Percentiles rank a stretch among this genome's conserved stretches.
phyloP scores from a whole-genome alignment of 2,329 filamentous ascomycete species.

The Microdochium paspali region DNA sequence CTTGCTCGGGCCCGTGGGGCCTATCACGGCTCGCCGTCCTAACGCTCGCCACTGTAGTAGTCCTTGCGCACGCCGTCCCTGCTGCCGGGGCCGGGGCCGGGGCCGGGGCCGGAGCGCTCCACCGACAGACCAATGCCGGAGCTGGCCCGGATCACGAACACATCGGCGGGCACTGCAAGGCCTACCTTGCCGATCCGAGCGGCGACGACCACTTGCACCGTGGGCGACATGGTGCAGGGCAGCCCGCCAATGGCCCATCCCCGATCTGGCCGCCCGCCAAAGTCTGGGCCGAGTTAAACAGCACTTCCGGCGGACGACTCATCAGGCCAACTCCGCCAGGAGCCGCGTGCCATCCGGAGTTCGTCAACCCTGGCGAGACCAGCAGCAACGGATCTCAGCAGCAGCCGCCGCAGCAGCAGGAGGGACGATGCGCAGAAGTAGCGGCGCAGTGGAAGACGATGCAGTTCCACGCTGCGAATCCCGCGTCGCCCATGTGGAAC shows the following conservation, averaged over 20 bases:
- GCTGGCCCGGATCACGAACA: not conserved
- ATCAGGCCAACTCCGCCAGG: conserved; percentile 32
- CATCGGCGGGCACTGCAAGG: not conserved
- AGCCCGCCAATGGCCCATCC: too few species aligned
- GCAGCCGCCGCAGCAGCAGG: too few species aligned
- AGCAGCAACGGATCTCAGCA: not conserved
- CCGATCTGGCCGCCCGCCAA: not conserved
- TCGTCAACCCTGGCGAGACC: conserved; percentile 18
- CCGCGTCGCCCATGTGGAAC: conserved; percentile 25
- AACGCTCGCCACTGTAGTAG: not conserved
- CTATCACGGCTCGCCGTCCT: too few species aligned
- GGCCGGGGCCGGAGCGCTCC: not conserved
- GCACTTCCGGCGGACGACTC: conserved; percentile 13
- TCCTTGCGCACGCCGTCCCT: not conserved
- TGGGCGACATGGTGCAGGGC: too few species aligned
- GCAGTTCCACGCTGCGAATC: conserved; percentile 25
- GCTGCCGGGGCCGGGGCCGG: not conserved
- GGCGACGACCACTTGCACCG: not conserved
- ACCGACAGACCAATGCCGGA: not conserved
- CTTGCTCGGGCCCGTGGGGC: too few species aligned
- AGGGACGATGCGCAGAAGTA: conserved; percentile 25
- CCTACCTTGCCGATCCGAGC: not conserved
- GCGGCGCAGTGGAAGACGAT: conserved; percentile 20
- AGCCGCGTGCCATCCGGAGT: conserved; percentile 30
- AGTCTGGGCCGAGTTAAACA: not conserved